phyloP scores from a whole-genome alignment of 768 basidiomycete species.

The Chalciporus sphaerocephalus region DNA sequence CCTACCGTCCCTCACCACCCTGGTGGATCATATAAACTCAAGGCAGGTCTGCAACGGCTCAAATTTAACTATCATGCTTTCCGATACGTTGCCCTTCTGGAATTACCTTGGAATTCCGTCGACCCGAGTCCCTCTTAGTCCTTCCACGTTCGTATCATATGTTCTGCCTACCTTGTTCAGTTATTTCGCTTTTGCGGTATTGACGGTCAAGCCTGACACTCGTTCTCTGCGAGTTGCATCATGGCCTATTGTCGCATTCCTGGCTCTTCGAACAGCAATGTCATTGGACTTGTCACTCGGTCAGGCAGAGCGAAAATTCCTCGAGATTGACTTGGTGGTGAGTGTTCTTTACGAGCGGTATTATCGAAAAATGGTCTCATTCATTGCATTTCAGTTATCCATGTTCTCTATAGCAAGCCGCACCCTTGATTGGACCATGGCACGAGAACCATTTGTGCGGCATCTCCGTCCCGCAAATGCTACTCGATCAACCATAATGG shows the following conservation, averaged over 20 bases:
- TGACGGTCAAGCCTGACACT: constrained; percentile 46
- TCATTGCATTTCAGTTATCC: constrained; percentile 5
- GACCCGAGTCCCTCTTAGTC: constrained; percentile 25
- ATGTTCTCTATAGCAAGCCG: constrained; percentile 13
- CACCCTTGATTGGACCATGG: constrained; percentile 15
- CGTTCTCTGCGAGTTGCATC: constrained; percentile 41
- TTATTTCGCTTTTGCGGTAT: constrained; percentile 47
- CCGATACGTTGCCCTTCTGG: neutral
- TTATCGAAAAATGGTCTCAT: neutral
- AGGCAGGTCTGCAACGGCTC: neutral
- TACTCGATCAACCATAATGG: constrained; percentile 12
- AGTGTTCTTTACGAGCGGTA: neutral
- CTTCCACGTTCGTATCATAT: constrained; percentile 31
- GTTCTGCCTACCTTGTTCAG: constrained; percentile 40
- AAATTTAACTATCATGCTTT: neutral
- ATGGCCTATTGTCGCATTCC: constrained; percentile 42
- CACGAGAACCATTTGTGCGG: constrained; percentile 7
- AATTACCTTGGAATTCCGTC: neutral
- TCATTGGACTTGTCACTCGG: constrained; percentile 7
- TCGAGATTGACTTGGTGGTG: constrained; percentile 10
- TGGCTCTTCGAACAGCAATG: constrained; percentile 37
- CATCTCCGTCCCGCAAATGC: neutral
- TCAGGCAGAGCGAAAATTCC: neutral
- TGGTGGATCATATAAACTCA: neutral
- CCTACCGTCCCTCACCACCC: too few species aligned